phyloP scores from a whole-genome alignment of 148 eudicot genomes.

The Talinum fruticosum region DNA sequence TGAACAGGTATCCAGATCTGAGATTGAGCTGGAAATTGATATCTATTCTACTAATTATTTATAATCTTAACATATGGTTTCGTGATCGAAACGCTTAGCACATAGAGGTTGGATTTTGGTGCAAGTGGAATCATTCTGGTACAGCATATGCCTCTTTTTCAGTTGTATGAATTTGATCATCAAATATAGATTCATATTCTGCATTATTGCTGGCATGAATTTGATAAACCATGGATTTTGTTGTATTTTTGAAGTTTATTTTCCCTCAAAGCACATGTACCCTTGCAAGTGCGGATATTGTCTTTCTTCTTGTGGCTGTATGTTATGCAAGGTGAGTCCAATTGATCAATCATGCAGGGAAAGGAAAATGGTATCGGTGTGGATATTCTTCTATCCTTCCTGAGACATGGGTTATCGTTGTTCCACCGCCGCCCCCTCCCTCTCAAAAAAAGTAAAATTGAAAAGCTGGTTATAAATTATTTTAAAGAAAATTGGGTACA shows the following conservation, averaged over 20 bases:
- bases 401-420: too few relatives aligned
- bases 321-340: not conserved
- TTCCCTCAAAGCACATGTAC: not conserved
- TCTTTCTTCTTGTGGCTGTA: not conserved
- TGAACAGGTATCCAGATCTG: not conserved
- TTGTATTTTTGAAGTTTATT: not conserved
- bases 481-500: too few relatives aligned
- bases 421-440: too few relatives aligned
- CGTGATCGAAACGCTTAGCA: not conserved
- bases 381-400: not conserved
- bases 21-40: not conserved
- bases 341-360: not conserved
- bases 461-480: too few relatives aligned
- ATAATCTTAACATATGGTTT: not conserved
- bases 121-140: not conserved
- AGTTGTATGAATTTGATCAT: not conserved
- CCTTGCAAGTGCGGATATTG: not conserved
- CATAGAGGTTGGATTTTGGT: not conserved
- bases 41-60: not conserved
- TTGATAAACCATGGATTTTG: not conserved
- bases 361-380: not conserved
- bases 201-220: not conserved
- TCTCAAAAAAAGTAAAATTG: too few relatives aligned
- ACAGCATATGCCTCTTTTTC: not conserved
- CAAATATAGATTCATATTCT: not conserved